Evolutionary conservation across 2,329 filamentous ascomycete species (phyloP).

Genomic region (Talaromyces atroroseus): DNA sequence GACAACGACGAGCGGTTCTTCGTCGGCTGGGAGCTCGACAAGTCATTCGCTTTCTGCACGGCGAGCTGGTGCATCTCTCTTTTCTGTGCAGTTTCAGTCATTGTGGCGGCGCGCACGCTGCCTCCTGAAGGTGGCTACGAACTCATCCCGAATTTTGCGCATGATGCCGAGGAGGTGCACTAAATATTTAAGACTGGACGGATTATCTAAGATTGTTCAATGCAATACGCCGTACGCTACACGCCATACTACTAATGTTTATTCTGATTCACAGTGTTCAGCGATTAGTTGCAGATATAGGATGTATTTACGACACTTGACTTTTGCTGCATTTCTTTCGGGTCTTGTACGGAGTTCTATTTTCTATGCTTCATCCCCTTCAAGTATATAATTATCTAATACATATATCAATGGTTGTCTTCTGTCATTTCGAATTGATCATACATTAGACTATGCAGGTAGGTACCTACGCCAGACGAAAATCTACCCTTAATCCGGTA

Average conservation of each 20-base stretch:
- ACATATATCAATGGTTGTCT: background rate
- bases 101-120: constrained; percentile 62
- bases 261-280: background rate
- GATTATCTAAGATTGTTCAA: background rate
- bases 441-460: too few relatives aligned
- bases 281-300: too few relatives aligned
- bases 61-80: constrained; percentile 54
- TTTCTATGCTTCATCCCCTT: background rate
- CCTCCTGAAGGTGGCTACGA: constrained; percentile 84
- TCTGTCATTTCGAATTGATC: background rate
- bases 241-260: background rate
- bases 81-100: constrained; percentile 53
- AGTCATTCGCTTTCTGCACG: constrained; percentile 69
- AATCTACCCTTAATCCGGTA: too few relatives aligned
- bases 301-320: background rate
- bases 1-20: constrained; percentile 80
- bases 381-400: constrained; percentile 9
- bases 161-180: constrained; percentile 1
- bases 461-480: too few relatives aligned
- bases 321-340: background rate
- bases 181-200: background rate
- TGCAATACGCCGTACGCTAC: background rate
- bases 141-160: constrained; percentile 51
- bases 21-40: constrained; percentile 74
- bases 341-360: background rate